These are phyloP conservation scores for Pichia sp. DNA, from an alignment of 1,139 yeast genomes.

Conservation along the genomic window DNA sequence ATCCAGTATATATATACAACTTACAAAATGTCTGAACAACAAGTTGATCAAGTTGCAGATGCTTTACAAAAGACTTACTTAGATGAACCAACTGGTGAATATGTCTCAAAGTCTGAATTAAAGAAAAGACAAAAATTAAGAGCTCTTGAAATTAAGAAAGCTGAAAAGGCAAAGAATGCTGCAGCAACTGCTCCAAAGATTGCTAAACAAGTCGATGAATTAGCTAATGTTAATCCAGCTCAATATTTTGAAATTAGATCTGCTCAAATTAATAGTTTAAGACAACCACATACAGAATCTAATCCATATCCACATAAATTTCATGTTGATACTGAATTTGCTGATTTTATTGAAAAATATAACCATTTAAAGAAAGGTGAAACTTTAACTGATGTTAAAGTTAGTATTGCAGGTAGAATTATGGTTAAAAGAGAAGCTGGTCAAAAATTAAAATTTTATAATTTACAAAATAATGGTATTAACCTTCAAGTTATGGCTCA, in stretches of 20 bases:
- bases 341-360: constrained; percentile 70
- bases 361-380: constrained; percentile 74
- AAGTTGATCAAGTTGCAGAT: constrained; percentile 62
- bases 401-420: constrained; percentile 86
- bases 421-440: constrained; percentile 97
- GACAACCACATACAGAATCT: constrained; percentile 50
- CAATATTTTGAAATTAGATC: constrained; percentile 93
- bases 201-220: constrained; percentile 57
- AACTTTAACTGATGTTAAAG: constrained; percentile 63
- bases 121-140: constrained; percentile 93
- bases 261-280: constrained; percentile 77
- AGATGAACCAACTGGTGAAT: constrained; percentile 94
- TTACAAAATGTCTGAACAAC: constrained; percentile 34
- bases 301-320: constrained; percentile 98
- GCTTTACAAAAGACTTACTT: constrained; percentile 79
- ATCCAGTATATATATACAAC: too few species aligned
- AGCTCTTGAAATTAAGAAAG: constrained; percentile 81
- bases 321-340: constrained; percentile 57
- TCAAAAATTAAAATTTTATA: constrained; percentile 89
- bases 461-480: constrained; percentile 84
- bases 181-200: constrained; percentile 47
- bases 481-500: constrained; percentile 93
- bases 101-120: constrained; percentile 92
- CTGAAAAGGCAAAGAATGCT: constrained; percentile 73
- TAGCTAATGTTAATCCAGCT: constrained; percentile 88